phyloP scores from a whole-genome alignment of 768 basidiomycete genomes.

The Tricholomella constricta region DNA sequence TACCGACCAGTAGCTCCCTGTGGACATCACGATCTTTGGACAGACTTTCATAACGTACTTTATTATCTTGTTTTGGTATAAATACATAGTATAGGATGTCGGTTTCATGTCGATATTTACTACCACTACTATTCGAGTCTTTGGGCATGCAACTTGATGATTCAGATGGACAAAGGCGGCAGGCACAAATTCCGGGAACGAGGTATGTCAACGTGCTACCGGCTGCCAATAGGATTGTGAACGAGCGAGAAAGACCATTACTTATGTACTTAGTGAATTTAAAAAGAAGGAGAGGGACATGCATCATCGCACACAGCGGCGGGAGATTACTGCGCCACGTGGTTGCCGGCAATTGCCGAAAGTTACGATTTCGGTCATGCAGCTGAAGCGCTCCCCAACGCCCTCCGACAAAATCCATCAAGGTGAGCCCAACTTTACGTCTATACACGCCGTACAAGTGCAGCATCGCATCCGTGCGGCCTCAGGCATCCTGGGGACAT shows the following conservation, averaged over 20 bases:
- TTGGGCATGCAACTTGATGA: too few species aligned
- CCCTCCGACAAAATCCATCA: conserved; percentile 50
- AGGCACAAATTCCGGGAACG: too few species aligned
- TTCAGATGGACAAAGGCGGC: too few species aligned
- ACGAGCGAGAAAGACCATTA: too few species aligned
- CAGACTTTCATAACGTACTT: neutral
- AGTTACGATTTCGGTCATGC: conserved; percentile 12
- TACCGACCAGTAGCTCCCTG: too few species aligned
- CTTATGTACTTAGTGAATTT: too few species aligned
- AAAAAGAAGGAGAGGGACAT: too few species aligned
- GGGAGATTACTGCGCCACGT: too few species aligned
- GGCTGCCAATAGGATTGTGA: too few species aligned
- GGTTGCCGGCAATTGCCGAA: conserved; percentile 20
- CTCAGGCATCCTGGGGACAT: conserved; percentile 18
- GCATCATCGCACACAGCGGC: neutral
- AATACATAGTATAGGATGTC: neutral
- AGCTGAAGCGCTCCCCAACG: conserved; percentile 16
- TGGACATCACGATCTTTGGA: neutral
- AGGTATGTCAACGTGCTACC: too few species aligned
- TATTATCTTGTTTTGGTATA: neutral
- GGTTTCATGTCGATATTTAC: neutral
- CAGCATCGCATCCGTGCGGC: conserved; percentile 16
- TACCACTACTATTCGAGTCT: too few species aligned
- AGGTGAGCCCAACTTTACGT: conserved; percentile 54
- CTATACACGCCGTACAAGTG: conserved; percentile 12